phyloP scores from a whole-genome alignment of 2,329 filamentous ascomycete genomes.

The Colletotrichum filicis region DNA sequence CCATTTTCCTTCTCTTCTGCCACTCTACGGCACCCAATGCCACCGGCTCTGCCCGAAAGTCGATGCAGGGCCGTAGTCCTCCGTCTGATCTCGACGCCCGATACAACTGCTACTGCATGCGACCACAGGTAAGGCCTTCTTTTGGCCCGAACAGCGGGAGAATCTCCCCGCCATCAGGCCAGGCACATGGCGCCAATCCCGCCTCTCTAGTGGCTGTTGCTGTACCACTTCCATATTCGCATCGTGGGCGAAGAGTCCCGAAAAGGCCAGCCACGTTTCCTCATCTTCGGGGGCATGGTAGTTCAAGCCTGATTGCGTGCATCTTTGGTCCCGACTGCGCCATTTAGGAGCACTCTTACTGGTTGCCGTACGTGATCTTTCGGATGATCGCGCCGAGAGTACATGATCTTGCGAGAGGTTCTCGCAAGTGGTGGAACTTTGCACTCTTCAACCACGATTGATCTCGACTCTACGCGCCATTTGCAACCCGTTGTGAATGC shows the following conservation, averaged over 20 bases:
- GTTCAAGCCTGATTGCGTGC: not conserved
- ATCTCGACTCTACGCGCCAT: no score
- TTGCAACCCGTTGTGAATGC: no score
- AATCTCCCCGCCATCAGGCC: constrained; percentile 10
- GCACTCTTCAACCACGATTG: no score
- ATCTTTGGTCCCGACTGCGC: not conserved
- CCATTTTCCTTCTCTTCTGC: constrained; percentile 11
- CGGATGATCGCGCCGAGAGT: not conserved
- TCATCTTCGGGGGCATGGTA: not conserved
- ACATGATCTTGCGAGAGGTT: no score
- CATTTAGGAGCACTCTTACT: not conserved
- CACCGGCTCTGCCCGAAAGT: constrained; percentile 17
- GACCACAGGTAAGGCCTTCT: not conserved
- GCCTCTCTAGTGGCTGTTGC: constrained; percentile 25
- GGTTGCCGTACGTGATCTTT: not conserved
- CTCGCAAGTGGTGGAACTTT: no score
- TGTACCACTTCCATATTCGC: no score
- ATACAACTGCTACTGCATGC: not conserved
- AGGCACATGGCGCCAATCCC: constrained; percentile 31
- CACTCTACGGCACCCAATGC: not conserved
- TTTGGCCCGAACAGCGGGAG: not conserved
- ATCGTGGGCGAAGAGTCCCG: not conserved
- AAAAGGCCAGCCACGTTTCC: not conserved
- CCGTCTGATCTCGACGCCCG: constrained; percentile 21
- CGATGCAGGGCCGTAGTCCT: not conserved